Conservation (phyloP, 2,329 filamentous ascomycete species). For the Aspergillus versicolor region DNA sequence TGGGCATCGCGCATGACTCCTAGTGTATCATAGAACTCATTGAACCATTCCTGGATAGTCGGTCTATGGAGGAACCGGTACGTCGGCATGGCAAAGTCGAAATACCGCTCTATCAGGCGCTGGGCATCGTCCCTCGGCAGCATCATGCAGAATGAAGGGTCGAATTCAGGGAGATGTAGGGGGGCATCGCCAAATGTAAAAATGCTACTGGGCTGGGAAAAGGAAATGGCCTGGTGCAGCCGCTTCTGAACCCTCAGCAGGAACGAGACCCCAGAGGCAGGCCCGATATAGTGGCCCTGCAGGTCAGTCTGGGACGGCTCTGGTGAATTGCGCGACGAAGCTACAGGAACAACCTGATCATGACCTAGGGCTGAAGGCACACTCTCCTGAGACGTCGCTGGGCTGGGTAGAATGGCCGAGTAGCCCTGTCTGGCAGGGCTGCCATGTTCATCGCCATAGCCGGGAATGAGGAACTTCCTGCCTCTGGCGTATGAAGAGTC, state of each 20-base stretch:
- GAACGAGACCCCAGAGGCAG: slow-evolving; percentile 23
- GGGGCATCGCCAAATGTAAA: slow-evolving; percentile 43
- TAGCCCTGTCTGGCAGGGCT: background rate
- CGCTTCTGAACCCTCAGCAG: slow-evolving; percentile 21
- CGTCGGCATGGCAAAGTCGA: slow-evolving; percentile 47
- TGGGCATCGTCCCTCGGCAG: slow-evolving; percentile 31
- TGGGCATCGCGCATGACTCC: slow-evolving; percentile 42
- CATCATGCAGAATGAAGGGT: slow-evolving; percentile 46
- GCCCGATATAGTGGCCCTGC: slow-evolving; percentile 23
- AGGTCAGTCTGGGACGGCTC: slow-evolving; percentile 17
- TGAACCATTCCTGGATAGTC: slow-evolving; percentile 45
- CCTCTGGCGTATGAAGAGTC: slow-evolving; percentile 16
- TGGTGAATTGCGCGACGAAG: slow-evolving; percentile 1
- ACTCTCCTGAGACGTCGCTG: background rate
- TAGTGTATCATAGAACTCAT: slow-evolving; percentile 42
- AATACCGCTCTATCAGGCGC: slow-evolving; percentile 40
- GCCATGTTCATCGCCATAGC: background rate
- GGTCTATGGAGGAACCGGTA: slow-evolving; percentile 47
- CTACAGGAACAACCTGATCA: background rate
- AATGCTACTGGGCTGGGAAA: slow-evolving; percentile 2
- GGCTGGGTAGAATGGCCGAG: background rate
- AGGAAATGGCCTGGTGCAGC: slow-evolving; percentile 11
- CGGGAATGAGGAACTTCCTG: background rate
- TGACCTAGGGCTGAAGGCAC: background rate
- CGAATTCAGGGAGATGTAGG: slow-evolving; percentile 40